Evolutionary conservation across 441 rosid species (phyloP).

Genomic region (Gossypium davidsonii): DNA sequence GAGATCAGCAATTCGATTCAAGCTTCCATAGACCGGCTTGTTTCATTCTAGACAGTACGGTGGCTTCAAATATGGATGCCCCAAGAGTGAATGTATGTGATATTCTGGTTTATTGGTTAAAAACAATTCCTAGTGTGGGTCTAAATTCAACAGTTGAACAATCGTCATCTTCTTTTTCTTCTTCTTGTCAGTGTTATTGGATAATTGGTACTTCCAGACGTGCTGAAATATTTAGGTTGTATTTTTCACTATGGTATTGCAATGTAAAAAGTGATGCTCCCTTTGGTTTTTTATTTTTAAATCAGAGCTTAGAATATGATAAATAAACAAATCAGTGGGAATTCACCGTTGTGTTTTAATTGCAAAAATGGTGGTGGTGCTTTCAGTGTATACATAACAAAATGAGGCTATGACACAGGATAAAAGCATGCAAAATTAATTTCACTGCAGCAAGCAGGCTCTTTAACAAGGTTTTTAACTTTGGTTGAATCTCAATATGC

Average conservation of each 20-base stretch:
- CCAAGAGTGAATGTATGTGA: background rate
- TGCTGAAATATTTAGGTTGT: slow-evolving; percentile 1
- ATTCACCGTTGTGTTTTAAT: background rate
- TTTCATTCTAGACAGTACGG: background rate
- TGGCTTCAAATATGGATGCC: background rate
- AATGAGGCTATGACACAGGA: too few relatives aligned
- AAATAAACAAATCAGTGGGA: background rate
- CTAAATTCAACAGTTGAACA: background rate
- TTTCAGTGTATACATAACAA: background rate
- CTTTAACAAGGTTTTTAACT: too few relatives aligned
- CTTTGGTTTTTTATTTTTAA: background rate
- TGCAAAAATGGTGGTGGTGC: background rate
- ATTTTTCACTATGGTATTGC: background rate
- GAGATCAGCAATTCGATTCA: slow-evolving; percentile 3
- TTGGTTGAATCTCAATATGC: too few relatives aligned
- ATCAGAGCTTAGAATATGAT: background rate
- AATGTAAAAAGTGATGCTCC: background rate
- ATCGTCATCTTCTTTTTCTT: background rate
- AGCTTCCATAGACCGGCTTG: background rate
- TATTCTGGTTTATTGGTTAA: slow-evolving; percentile 6
- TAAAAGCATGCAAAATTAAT: background rate
- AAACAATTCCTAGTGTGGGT: background rate
- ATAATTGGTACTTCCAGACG: background rate
- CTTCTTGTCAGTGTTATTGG: background rate
- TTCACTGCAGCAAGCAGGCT: background rate